Percentiles rank a stretch among this genome's conserved stretches.
phyloP scores from a whole-genome alignment of 345 rosid genomes.

The Salix exigua region DNA sequence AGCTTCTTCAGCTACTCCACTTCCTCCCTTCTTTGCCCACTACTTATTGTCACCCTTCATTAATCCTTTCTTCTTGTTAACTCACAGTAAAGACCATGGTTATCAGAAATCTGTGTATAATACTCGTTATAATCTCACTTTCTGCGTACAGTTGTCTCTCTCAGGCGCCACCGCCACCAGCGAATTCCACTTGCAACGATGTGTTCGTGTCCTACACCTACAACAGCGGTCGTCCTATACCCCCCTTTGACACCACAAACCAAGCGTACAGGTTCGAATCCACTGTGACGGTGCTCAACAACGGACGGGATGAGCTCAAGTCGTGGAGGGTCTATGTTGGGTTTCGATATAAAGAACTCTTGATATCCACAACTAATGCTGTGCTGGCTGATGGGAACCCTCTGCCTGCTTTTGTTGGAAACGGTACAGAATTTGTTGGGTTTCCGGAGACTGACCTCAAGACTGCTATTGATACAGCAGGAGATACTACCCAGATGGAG shows the following conservation, averaged over 20 bases:
- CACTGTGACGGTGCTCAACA: conserved; percentile 31
- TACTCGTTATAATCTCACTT: neutral
- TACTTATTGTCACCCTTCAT: too few relatives aligned
- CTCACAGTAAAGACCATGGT: conserved; percentile 5
- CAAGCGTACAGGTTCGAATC: conserved; percentile 44
- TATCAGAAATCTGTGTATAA: neutral
- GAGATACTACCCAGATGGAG: conserved; percentile 32
- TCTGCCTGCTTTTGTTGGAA: conserved; percentile 45
- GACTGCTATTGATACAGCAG: conserved; percentile 50
- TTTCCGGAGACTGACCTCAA: conserved; percentile 38
- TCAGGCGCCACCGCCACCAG: conserved; percentile 10
- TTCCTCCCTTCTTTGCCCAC: neutral
- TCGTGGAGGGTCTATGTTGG: conserved; percentile 46
- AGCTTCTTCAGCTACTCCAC: neutral
- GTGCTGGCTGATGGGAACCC: conserved; percentile 29
- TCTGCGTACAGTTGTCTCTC: conserved; percentile 5
- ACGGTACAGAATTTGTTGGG: conserved; percentile 43
- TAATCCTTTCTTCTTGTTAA: neutral
- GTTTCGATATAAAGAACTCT: conserved; percentile 40
- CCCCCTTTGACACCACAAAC: conserved; percentile 31
- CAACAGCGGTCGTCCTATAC: conserved; percentile 27
- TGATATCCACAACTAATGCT: conserved; percentile 36
- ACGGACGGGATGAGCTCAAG: conserved; percentile 39
- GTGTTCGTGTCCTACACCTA: conserved; percentile 33
- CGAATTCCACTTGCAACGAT: conserved; percentile 31